These are phyloP conservation scores for Penicillium sp. DNA, from an alignment of 2,329 filamentous ascomycete species.

Conservation along the genomic window DNA sequence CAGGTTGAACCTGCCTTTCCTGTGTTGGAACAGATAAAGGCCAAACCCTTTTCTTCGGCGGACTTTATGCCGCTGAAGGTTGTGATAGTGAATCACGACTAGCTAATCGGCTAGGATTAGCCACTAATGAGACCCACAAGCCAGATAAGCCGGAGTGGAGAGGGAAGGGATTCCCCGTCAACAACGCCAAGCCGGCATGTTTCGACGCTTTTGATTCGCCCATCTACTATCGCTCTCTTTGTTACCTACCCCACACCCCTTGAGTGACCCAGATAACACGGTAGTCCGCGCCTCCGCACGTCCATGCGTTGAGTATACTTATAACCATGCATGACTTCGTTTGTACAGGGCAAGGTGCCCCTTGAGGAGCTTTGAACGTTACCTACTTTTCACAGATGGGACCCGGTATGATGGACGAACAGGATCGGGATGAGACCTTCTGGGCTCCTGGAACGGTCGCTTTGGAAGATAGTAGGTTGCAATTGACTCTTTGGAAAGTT, in stretches of 20 bases:
- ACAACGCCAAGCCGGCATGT: conserved; percentile 13
- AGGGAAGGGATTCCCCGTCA: not conserved
- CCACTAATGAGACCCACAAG: not conserved
- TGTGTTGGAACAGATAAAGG: not conserved
- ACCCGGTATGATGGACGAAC: conserved; percentile 10
- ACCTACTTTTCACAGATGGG: not conserved
- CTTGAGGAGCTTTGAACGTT: no score
- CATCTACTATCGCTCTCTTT: not conserved
- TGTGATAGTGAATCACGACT: not conserved
- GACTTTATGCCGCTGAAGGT: not conserved
- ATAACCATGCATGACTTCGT: not conserved
- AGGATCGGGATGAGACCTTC: conserved; percentile 12
- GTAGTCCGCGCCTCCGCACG: conserved; percentile 5
- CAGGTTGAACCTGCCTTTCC: not conserved
- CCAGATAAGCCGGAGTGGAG: conserved; percentile 11
- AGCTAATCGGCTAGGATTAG: not conserved
- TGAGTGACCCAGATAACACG: conserved; percentile 11
- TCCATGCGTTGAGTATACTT: not conserved
- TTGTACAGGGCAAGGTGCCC: no score
- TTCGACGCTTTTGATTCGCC: conserved; percentile 8
- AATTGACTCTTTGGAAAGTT: not conserved
- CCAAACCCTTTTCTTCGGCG: not conserved
- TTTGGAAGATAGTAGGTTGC: conserved; percentile 21
- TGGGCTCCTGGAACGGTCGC: conserved; percentile 22
- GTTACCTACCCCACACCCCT: conserved; percentile 3